Percentiles rank a stretch among this genome's conserved stretches.
Evolutionary conservation across 2,329 filamentous ascomycete species (phyloP).

Genomic region (Teratosphaeria gauchensis): DNA sequence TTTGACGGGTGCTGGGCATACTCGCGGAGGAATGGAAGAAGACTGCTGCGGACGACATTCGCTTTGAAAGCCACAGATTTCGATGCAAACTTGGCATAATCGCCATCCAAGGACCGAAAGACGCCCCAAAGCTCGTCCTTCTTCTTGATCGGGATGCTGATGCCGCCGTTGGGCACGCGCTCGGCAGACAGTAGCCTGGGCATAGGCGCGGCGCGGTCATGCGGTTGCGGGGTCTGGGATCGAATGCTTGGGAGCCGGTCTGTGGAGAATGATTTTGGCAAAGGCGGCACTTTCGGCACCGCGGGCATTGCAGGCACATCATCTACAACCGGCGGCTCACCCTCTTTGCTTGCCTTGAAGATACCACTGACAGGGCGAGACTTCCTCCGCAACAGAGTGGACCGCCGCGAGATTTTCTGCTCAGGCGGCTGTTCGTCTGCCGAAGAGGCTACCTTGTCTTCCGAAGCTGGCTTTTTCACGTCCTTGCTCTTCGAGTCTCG

Average conservation of each 20-base stretch:
- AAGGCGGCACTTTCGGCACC: conserved; percentile 32
- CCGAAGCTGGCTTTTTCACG: background rate
- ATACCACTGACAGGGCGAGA: conserved; percentile 1
- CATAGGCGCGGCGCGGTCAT: conserved; percentile 31
- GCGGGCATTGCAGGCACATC: conserved; percentile 21
- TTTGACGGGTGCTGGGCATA: conserved; percentile 61
- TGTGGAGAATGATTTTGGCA: conserved; percentile 42
- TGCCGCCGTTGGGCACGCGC: conserved; percentile 4
- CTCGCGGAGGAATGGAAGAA: conserved; percentile 68
- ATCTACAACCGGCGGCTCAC: background rate
- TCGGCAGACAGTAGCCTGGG: conserved; percentile 34
- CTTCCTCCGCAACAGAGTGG: conserved; percentile 5
- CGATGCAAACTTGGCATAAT: conserved; percentile 63
- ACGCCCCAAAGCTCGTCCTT: conserved; percentile 61
- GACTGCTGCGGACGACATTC: conserved; percentile 58
- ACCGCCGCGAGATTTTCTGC: background rate
- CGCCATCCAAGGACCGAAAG: conserved; percentile 58
- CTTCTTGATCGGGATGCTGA: conserved; percentile 35
- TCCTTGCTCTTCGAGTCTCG: conserved; percentile 7
- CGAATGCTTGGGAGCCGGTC: conserved; percentile 33
- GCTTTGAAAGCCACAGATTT: conserved; percentile 68
- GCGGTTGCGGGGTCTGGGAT: conserved; percentile 23
- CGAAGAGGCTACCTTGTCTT: background rate
- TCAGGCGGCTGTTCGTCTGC: background rate
- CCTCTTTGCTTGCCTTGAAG: conserved; percentile 3